These are phyloP conservation scores for Acacia crassicarpa DNA, from an alignment of 306 rosid species.

Conservation along the genomic window DNA sequence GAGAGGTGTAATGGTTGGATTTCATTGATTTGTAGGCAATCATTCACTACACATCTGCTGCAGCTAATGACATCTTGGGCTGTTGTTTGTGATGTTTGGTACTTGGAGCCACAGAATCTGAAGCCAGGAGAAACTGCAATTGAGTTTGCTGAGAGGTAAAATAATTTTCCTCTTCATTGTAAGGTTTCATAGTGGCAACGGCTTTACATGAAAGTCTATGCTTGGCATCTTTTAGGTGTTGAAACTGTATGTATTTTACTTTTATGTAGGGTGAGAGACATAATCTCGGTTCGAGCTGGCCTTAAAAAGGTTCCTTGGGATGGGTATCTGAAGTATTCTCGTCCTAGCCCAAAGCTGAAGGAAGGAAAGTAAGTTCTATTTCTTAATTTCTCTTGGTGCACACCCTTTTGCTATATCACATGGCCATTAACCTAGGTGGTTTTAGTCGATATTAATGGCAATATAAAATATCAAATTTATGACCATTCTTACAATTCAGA, in stretches of 20 bases:
- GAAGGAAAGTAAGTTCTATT: constrained; percentile 66
- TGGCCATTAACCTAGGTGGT: not conserved
- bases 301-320: constrained; percentile 98
- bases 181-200: not conserved
- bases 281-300: constrained; percentile 87
- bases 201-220: not conserved
- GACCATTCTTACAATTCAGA: not conserved
- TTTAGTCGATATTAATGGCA: not conserved
- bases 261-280: constrained; percentile 75
- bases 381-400: not conserved
- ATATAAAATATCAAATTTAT: not conserved
- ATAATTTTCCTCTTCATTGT: constrained; percentile 13
- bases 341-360: constrained; percentile 90
- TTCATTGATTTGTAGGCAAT: constrained; percentile 69
- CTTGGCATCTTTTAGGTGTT: constrained; percentile 16
- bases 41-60: constrained; percentile 90
- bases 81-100: constrained; percentile 99
- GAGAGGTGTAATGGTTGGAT: constrained; percentile 8
- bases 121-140: constrained; percentile 92
- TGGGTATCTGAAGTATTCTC: constrained; percentile 93
- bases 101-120: constrained; percentile 87
- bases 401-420: not conserved
- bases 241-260: not conserved
- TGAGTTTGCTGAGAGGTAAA: constrained; percentile 96
- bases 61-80: constrained; percentile 99